Base-by-base conservation (phyloP, 495 filamentous ascomycete species). In the Podospora pseudopauciseta region DNA sequence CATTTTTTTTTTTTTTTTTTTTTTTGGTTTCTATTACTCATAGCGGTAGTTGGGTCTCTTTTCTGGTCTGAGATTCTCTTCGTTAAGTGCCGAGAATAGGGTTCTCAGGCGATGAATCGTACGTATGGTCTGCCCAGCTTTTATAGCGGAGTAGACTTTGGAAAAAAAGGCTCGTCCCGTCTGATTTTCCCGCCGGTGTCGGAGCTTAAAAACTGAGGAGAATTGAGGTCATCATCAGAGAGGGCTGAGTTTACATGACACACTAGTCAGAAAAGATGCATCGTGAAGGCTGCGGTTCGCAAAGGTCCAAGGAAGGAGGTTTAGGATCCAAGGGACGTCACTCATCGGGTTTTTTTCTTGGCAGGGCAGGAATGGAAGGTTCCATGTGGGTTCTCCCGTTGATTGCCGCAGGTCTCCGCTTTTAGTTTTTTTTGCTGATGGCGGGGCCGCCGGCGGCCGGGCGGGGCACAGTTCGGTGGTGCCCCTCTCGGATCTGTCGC, bases 321-420 rank as follows among this genome's bases (percentile, higher is more conserved):
- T 49, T 1, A 23, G 1, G 9, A 11, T 49, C 15, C 39, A 16
- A 49, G 13, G 39, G 39, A 49, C 39, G 39, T 49, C 39, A 49
- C 39, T 6, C 15, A 49, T 49, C 3, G 9, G 7, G 15, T 66
- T 23, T 23, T 23, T 23, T 23, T 23, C 64, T 57, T 34, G 54
- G 44, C 62, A 53, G 62, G 62, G 62, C 39, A 56, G 44, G 23
- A 58, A 56, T 55, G 23, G 49, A 65, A 49, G 63, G 54, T 70
- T 65, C 28, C 34, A 20, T 68, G 27, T 69, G 63, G 60, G 63
- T 59, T 68, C 56, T 55, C 61, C 61, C 61, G 61, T 23, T 63
- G 61, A 32, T 63, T 63, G 61, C 61, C 61, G 61, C 61, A 49
- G 0, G 61, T 63, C 61, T 63, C 61, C 61, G 49, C 61, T 23